Evolutionary conservation across 495 filamentous ascomycete species (phyloP).

Genomic region (Podospora bellae-mahoneyi): DNA sequence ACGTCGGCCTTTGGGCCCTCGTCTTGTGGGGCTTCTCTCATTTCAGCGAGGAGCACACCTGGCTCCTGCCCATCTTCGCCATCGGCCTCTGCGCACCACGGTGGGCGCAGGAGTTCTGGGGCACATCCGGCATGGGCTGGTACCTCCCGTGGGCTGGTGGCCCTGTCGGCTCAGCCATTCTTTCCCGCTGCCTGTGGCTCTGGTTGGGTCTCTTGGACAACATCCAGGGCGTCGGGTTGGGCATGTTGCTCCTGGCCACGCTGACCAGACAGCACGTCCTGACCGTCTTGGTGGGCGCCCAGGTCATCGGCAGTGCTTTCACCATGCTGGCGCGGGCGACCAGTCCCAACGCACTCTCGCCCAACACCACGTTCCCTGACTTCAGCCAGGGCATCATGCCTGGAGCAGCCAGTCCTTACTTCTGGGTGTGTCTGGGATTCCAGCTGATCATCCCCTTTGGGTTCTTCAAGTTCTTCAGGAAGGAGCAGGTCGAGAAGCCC

Average conservation of each 20-base stretch:
- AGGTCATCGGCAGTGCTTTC: slow-evolving; percentile 53
- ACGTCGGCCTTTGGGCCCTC: slow-evolving; percentile 54
- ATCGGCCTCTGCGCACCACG: slow-evolving; percentile 60
- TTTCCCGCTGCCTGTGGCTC: slow-evolving; percentile 58
- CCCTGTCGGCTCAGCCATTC: slow-evolving; percentile 48
- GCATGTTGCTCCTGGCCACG: slow-evolving; percentile 62
- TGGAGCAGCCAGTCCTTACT: slow-evolving; percentile 56
- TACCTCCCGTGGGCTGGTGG: slow-evolving; percentile 60
- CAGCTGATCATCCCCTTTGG: slow-evolving; percentile 64
- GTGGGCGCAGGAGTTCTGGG: slow-evolving; percentile 67
- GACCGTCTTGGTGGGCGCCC: slow-evolving; percentile 53
- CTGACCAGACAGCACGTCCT: slow-evolving; percentile 59
- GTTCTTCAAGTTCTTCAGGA: slow-evolving; percentile 67
- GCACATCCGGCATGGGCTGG: slow-evolving; percentile 51
- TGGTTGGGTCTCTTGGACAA: slow-evolving; percentile 63
- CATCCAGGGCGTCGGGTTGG: slow-evolving; percentile 59
- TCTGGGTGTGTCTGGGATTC: slow-evolving; percentile 62
- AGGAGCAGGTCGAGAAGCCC: slow-evolving; percentile 68
- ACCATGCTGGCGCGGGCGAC: slow-evolving; percentile 58
- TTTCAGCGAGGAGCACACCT: slow-evolving; percentile 54
- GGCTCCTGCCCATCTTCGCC: slow-evolving; percentile 66
- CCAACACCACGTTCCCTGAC: slow-evolving; percentile 62
- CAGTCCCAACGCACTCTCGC: slow-evolving; percentile 57
- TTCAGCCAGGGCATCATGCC: slow-evolving; percentile 44
- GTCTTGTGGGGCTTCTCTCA: slow-evolving; percentile 47